phyloP scores from a whole-genome alignment of 441 rosid species.

The Gossypium trilobum region DNA sequence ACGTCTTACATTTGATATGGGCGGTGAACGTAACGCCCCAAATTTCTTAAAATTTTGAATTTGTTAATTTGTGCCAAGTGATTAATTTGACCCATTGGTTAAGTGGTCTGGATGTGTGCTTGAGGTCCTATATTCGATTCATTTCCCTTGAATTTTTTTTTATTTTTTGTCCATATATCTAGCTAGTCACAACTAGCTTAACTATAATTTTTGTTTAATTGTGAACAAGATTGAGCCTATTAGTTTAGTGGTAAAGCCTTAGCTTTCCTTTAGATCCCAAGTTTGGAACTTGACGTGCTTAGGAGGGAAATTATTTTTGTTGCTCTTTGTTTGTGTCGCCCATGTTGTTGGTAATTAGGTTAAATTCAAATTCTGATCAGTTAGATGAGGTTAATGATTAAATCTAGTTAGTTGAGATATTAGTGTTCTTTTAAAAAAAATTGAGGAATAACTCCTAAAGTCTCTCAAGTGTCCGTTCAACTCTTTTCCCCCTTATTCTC shows the following conservation, averaged over 20 bases:
- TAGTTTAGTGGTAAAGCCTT: background rate
- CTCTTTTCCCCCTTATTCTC: background rate
- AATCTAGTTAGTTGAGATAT: too few relatives aligned
- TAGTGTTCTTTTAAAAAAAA: background rate
- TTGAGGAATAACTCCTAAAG: background rate
- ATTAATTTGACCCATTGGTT: background rate
- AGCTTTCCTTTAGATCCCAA: background rate
- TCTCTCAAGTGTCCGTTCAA: too few relatives aligned
- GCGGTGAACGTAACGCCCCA: background rate
- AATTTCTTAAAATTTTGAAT: background rate
- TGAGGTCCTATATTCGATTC: background rate
- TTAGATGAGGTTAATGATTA: background rate
- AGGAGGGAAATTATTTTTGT: background rate
- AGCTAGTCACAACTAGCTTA: background rate
- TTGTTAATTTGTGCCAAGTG: background rate
- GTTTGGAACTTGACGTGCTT: background rate
- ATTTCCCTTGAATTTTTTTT: background rate
- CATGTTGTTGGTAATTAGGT: background rate
- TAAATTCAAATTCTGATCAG: background rate
- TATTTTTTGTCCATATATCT: background rate
- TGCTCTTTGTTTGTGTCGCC: background rate
- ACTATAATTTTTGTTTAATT: too few relatives aligned
- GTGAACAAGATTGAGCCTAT: background rate
- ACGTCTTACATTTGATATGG: too few relatives aligned
- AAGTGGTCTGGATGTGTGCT: background rate